Conservation (phyloP, 2,329 filamentous ascomycete species). For the Sporothrix curviconia region DNA sequence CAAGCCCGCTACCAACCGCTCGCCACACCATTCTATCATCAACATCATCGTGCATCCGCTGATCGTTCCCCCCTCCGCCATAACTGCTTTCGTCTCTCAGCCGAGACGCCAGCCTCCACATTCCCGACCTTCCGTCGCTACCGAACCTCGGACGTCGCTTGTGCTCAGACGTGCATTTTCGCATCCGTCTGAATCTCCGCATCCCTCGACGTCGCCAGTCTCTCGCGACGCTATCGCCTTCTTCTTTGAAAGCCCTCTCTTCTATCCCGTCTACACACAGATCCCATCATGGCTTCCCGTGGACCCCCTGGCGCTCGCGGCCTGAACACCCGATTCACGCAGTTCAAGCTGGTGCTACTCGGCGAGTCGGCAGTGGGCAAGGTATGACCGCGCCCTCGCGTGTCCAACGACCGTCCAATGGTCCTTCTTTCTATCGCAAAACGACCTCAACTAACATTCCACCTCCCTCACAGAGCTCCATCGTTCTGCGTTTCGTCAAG, state of each 20-base stretch:
- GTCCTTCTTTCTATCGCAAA: slow-evolving; percentile 11
- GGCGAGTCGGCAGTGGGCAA: slow-evolving; percentile 99
- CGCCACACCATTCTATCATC: background rate
- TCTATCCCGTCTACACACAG: background rate
- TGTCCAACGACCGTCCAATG: background rate
- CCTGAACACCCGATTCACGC: slow-evolving; percentile 81
- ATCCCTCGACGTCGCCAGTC: background rate
- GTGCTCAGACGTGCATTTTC: no score
- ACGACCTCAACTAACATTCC: slow-evolving; percentile 12
- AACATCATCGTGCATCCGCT: background rate
- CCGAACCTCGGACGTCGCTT: background rate
- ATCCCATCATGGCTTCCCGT: slow-evolving; percentile 71
- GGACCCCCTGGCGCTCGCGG: slow-evolving; percentile 55
- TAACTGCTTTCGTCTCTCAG: no score
- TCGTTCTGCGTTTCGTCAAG: slow-evolving; percentile 98
- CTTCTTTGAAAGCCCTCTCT: background rate
- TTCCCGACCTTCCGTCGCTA: no score
- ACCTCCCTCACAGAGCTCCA: slow-evolving; percentile 87
- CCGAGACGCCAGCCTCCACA: no score
- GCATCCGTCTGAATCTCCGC: no score
- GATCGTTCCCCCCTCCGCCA: background rate
- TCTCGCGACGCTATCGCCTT: background rate
- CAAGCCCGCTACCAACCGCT: background rate
- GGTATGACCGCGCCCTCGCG: slow-evolving; percentile 44
- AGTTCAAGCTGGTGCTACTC: slow-evolving; percentile 97